Conservation (phyloP, 2,329 filamentous ascomycete species). For the Epichloe glyceriae region DNA sequence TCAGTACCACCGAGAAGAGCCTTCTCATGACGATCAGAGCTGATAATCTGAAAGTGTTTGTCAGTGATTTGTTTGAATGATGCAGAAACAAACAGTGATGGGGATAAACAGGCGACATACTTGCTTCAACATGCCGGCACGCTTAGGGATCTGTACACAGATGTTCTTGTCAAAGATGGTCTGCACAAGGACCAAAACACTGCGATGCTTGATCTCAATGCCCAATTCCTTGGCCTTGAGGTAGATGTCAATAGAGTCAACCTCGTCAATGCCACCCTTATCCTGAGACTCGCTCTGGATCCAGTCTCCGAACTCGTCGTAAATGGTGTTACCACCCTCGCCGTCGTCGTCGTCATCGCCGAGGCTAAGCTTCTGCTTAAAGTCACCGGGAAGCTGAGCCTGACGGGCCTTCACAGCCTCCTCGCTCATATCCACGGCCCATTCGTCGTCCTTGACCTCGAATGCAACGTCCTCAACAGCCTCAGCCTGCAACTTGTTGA, state of each 20-base stretch:
- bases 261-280: conserved; percentile 61
- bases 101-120: conserved; percentile 27
- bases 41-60: conserved; percentile 33
- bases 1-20: conserved; percentile 90
- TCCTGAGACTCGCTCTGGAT: conserved; percentile 61
- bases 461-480: conserved; percentile 34
- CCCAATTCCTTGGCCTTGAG: conserved; percentile 93
- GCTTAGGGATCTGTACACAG: conserved; percentile 71
- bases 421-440: conserved; percentile 94
- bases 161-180: conserved; percentile 89
- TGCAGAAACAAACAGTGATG: not conserved
- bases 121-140: conserved; percentile 80
- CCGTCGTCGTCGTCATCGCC: conserved; percentile 73
- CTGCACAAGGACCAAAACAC: conserved; percentile 80
- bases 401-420: conserved; percentile 91
- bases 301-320: conserved; percentile 90
- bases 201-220: conserved; percentile 90
- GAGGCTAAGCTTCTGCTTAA: conserved; percentile 82
- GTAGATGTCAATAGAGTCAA: conserved; percentile 86
- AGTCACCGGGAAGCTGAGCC: conserved; percentile 82
- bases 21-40: conserved; percentile 88
- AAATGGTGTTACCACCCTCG: conserved; percentile 63
- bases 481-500: conserved; percentile 64
- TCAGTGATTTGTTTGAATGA: not conserved
- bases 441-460: conserved; percentile 73